Base-by-base conservation (phyloP, 2,329 filamentous ascomycete species). In the Colletotrichum theobromicola region DNA sequence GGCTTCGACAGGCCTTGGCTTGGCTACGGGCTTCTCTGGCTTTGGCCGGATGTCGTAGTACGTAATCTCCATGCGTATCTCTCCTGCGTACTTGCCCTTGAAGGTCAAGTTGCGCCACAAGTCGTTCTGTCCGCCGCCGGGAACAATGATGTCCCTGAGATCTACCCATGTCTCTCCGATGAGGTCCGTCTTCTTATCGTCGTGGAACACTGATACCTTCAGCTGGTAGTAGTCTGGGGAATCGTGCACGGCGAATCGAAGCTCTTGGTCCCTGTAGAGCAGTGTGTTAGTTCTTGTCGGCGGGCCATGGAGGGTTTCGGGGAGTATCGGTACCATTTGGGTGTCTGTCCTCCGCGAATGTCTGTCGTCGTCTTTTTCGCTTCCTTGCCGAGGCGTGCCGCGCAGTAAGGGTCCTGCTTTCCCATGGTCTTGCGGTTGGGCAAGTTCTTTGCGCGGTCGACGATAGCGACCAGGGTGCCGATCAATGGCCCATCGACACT, bases 381-480 rank as follows among this genome's bases (percentile, higher is more conserved):
- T 85, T 98, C 96, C 84, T 99, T 99, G 37, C 96, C 97, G 60
- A 99, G 87, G 68, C 97, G 90, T 35, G 95, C 96, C 46, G 97
- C 97, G 85, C 96, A 98, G 84, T 98, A 99, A 0, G 97, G 96
- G 82, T 98, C 96, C 86, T 99, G 97, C 86, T 99, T 99, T 70
- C 97, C 97, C 88, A 99, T 98, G 7, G 95, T 97, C 88, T 98
- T 98, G 79, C 95, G 88, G 85, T 99, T 99, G 65, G 97, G 97
- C 78, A 99, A 87, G 83, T 99, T 99, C 90, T 98, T 98, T 67
- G 96, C 97, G 78, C 96, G 91, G 86, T 99, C 97, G 80, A 98
- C 92, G 80, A 99, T 93, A 72, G 95, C 90, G 61, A 99, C 95
- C 79, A 99, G 88, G 2, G 96, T 98, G 78, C 97, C 97, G 80